Conservation (phyloP, 371 early-diverging fungal species). For the Batrachochytrium dendrobatidis region DNA sequence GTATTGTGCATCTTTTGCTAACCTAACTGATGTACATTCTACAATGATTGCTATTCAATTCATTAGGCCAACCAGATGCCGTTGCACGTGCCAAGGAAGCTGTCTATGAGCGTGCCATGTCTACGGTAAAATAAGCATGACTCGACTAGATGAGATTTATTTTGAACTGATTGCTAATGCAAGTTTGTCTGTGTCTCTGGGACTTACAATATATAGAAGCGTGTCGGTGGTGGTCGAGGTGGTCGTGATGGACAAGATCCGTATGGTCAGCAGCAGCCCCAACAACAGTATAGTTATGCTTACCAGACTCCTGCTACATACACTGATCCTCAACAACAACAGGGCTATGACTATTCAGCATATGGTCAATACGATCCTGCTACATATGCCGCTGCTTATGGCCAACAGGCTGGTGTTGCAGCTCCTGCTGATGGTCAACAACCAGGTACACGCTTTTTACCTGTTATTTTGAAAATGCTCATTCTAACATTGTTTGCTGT, state of each 20-base stretch:
- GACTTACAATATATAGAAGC: too few species aligned
- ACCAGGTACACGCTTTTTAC: too few species aligned
- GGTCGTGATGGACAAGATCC: background rate
- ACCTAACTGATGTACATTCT: background rate
- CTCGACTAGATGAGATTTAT: too few species aligned
- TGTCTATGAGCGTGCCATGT: background rate
- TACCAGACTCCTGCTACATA: slow-evolving; percentile 3
- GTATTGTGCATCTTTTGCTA: background rate
- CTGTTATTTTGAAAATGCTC: slow-evolving; percentile 1
- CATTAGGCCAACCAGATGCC: background rate
- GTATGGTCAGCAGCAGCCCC: background rate
- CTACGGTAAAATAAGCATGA: too few species aligned
- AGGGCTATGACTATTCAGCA: slow-evolving; percentile 2
- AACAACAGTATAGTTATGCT: slow-evolving; percentile 3
- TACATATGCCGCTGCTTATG: background rate
- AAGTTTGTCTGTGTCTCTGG: too few species aligned
- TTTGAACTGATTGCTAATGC: background rate
- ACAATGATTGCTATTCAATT: background rate
- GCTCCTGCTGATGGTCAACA: background rate
- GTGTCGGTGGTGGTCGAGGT: background rate
- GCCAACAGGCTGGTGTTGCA: background rate
- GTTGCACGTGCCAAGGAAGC: slow-evolving; percentile 6
- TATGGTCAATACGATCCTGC: slow-evolving; percentile 4
- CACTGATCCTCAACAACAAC: background rate
- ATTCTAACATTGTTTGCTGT: too few species aligned